Conservation (phyloP, 768 basidiomycete genomes). For the Hericium erinaceus region DNA sequence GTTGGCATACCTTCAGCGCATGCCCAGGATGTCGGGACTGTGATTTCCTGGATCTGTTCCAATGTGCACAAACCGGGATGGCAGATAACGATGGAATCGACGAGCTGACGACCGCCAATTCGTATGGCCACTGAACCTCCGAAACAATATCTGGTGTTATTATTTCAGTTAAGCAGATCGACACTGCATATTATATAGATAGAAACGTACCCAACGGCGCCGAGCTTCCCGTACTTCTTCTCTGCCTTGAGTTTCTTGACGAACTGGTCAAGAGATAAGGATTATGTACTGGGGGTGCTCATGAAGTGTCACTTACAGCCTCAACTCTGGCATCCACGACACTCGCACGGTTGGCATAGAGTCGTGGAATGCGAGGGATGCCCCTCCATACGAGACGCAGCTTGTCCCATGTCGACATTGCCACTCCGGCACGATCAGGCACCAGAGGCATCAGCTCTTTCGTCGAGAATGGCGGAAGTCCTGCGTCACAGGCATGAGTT, state of each 20-base stretch:
- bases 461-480: constrained; percentile 20
- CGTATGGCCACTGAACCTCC: constrained; percentile 24
- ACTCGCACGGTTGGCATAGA: constrained; percentile 19
- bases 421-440: constrained; percentile 22
- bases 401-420: constrained; percentile 11
- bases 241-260: constrained; percentile 27
- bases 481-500: constrained; percentile 7
- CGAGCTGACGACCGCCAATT: constrained; percentile 21
- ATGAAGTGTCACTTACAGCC: constrained; percentile 12
- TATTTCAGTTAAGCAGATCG: neutral
- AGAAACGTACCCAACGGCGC: constrained; percentile 30
- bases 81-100: constrained; percentile 30
- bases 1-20: constrained; percentile 27
- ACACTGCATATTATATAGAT: neutral
- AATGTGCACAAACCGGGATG: constrained; percentile 29
- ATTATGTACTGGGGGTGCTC: neutral
- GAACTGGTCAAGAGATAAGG: constrained; percentile 20
- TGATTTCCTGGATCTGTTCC: constrained; percentile 28
- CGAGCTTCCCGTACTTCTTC: constrained; percentile 31
- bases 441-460: constrained; percentile 21
- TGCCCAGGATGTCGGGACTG: constrained; percentile 22
- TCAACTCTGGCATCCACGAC: constrained; percentile 20
- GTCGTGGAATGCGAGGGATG: constrained; percentile 14
- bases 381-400: constrained; percentile 13
- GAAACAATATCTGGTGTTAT: constrained; percentile 26